phyloP scores from a whole-genome alignment of 495 filamentous ascomycete genomes.

The Tuber melanosporum region DNA sequence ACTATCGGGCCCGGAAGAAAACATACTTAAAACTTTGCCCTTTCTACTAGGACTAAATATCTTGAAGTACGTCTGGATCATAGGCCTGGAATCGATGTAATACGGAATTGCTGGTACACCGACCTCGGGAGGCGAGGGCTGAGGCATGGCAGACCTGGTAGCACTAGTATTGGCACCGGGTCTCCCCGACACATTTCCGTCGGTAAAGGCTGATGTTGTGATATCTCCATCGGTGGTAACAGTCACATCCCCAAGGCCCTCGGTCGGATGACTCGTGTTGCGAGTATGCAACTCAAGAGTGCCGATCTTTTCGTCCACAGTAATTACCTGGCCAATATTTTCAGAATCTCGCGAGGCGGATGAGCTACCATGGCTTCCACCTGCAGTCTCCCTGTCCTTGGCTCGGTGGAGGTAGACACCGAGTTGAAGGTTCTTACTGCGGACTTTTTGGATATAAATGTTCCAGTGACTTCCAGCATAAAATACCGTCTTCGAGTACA shows the following conservation, averaged over 20 bases:
- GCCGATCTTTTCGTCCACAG: slow-evolving; percentile 20
- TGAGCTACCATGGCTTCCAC: slow-evolving; percentile 20
- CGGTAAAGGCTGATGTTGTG: slow-evolving; percentile 21
- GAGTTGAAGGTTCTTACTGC: slow-evolving; percentile 52
- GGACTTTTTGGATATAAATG: slow-evolving; percentile 58
- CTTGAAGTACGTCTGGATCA: slow-evolving; percentile 59
- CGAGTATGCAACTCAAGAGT: slow-evolving; percentile 17
- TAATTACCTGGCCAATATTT: slow-evolving; percentile 27
- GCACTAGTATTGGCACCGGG: slow-evolving; percentile 34
- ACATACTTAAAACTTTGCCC: slow-evolving; percentile 54
- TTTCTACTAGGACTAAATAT: slow-evolving; percentile 55
- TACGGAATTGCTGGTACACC: slow-evolving; percentile 47
- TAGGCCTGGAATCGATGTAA: slow-evolving; percentile 53
- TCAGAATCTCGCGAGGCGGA: slow-evolving; percentile 10
- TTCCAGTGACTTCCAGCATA: slow-evolving; percentile 59
- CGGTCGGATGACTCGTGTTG: slow-evolving; percentile 6
- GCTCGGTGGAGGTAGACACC: slow-evolving; percentile 58
- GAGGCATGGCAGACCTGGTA: slow-evolving; percentile 14
- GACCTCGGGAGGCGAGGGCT: neutral
- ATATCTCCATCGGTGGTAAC: slow-evolving; percentile 31
- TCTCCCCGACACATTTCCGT: slow-evolving; percentile 15
- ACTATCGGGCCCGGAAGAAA: slow-evolving; percentile 53
- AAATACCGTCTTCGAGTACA: slow-evolving; percentile 58
- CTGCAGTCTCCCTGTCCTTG: slow-evolving; percentile 51
- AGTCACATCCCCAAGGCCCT: slow-evolving; percentile 33